Conservation (phyloP, 768 basidiomycete genomes). For the Mycena vulgaris region DNA sequence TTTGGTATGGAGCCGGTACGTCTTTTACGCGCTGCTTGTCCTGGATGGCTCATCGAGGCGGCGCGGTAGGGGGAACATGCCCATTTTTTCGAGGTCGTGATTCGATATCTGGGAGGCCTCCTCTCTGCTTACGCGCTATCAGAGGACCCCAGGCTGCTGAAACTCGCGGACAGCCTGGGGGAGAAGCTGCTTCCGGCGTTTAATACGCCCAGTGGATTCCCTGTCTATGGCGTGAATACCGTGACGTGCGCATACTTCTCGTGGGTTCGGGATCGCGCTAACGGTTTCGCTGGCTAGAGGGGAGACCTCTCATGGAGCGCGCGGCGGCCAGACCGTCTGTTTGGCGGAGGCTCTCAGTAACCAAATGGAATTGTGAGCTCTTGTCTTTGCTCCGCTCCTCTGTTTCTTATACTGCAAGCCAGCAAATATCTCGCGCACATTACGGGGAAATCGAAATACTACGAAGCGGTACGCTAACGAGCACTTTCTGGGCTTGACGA, state of each 20-base stretch:
- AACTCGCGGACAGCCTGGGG: constrained; percentile 72
- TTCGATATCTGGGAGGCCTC: constrained; percentile 37
- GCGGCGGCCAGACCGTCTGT: constrained; percentile 18
- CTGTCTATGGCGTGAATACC: constrained; percentile 69
- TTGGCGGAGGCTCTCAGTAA: constrained; percentile 62
- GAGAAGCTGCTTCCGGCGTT: constrained; percentile 71
- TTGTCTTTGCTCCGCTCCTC: neutral
- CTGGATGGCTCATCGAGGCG: neutral
- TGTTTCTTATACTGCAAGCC: neutral
- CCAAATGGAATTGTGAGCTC: constrained; percentile 58
- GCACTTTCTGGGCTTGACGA: neutral
- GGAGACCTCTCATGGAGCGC: neutral
- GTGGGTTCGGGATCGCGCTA: constrained; percentile 40
- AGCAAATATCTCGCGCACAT: constrained; percentile 67
- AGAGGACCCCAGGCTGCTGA: constrained; percentile 53
- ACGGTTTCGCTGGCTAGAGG: constrained; percentile 16
- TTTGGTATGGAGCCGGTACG: constrained; percentile 20
- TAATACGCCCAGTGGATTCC: constrained; percentile 70
- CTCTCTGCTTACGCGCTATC: constrained; percentile 41
- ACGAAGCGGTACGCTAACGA: constrained; percentile 39
- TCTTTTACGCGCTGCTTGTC: neutral
- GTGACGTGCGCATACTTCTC: constrained; percentile 48
- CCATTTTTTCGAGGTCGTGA: constrained; percentile 43
- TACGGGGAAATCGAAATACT: constrained; percentile 59
- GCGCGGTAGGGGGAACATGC: constrained; percentile 14